phyloP scores from a whole-genome alignment of 495 filamentous ascomycete genomes.

The Letharia columbiana region DNA sequence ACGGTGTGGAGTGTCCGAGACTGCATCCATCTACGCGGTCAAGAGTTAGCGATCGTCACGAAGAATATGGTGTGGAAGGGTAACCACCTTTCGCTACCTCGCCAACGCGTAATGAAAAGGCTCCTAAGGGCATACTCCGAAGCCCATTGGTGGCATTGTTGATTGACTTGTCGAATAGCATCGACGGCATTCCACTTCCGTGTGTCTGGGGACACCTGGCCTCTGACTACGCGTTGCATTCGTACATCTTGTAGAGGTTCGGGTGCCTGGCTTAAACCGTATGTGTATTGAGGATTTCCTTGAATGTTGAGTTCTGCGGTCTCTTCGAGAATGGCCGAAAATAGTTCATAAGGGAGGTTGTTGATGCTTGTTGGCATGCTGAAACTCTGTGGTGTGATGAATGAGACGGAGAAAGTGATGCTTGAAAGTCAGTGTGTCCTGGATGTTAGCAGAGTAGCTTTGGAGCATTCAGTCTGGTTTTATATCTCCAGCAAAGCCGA shows the following conservation, averaged over 20 bases:
- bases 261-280: slow-evolving; percentile 41
- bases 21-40: slow-evolving; percentile 28
- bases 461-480: slow-evolving; percentile 9
- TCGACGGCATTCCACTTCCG: slow-evolving; percentile 41
- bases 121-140: slow-evolving; percentile 38
- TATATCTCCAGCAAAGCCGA: slow-evolving; percentile 1
- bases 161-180: slow-evolving; percentile 39
- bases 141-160: slow-evolving; percentile 47
- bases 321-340: slow-evolving; percentile 41
- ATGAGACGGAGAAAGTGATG: neutral
- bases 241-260: slow-evolving; percentile 34
- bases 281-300: slow-evolving; percentile 39
- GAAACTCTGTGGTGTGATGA: neutral
- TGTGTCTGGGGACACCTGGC: slow-evolving; percentile 39
- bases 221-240: slow-evolving; percentile 41
- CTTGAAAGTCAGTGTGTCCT: neutral
- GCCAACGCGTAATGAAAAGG: slow-evolving; percentile 43
- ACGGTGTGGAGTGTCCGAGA: slow-evolving; percentile 32
- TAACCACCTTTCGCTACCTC: slow-evolving; percentile 39
- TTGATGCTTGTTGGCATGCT: slow-evolving; percentile 30
- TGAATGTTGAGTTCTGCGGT: slow-evolving; percentile 38
- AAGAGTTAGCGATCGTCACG: slow-evolving; percentile 2
- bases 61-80: neutral
- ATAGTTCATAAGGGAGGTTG: slow-evolving; percentile 43
- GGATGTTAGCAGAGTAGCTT: neutral